These are phyloP conservation scores for Ceratocystis huliohia DNA, from an alignment of 2,329 filamentous ascomycete species.

Conservation along the genomic window DNA sequence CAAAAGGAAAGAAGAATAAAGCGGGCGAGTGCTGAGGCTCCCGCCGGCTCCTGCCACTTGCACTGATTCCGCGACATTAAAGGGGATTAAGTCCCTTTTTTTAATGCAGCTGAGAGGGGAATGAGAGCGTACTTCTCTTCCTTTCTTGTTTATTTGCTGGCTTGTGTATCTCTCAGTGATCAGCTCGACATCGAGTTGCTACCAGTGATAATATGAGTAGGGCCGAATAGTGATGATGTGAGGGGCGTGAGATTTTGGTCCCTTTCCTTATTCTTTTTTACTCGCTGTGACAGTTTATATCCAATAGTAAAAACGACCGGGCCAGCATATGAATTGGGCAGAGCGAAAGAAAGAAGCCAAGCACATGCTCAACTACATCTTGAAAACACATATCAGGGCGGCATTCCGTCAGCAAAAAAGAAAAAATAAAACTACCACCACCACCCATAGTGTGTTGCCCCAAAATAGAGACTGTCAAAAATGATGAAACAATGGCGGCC, in stretches of 20 bases:
- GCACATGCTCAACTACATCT: too few relatives aligned
- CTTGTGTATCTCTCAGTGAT: background rate
- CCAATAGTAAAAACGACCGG: too few relatives aligned
- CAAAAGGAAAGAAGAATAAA: background rate
- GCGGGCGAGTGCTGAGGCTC: background rate
- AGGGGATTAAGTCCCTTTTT: background rate
- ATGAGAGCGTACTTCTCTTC: background rate
- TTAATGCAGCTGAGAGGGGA: constrained; percentile 2
- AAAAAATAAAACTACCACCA: background rate
- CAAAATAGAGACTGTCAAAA: constrained; percentile 6
- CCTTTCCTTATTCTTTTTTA: background rate
- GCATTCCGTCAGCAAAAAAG: background rate
- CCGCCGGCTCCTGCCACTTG: constrained; percentile 1
- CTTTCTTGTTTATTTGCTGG: background rate
- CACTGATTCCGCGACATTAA: constrained; percentile 7
- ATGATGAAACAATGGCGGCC: constrained; percentile 7
- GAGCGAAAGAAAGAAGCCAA: too few relatives aligned
- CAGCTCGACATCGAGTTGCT: background rate
- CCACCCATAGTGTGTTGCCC: background rate
- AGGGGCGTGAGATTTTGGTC: background rate
- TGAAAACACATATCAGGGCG: too few relatives aligned
- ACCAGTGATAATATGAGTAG: background rate
- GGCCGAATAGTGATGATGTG: background rate
- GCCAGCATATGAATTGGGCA: too few relatives aligned
- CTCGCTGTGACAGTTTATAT: background rate